Evolutionary conservation across 495 filamentous ascomycete species (phyloP), one percentile per base, ranked within the genome.

Genomic region (Lasiosphaeris hirsuta): DNA sequence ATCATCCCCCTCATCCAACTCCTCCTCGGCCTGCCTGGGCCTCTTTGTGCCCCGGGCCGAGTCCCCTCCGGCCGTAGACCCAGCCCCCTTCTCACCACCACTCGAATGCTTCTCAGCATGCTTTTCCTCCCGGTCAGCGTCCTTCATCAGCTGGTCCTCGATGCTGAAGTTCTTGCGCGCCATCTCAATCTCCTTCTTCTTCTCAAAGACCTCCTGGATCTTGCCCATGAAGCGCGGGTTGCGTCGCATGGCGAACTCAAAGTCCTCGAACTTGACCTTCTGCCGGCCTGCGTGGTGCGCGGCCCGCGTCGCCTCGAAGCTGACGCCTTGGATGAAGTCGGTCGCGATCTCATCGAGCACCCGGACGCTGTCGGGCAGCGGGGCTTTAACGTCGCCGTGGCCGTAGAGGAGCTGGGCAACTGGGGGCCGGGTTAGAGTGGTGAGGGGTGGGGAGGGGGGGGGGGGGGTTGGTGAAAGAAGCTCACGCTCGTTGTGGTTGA

Each of bases 191-290:
- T 86, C 82, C 65, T 86, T 84, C 58, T 92, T 87, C 81, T 88
- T 90, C 61, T 84, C 84, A 51, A 97, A 73, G 60, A 95, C 78
- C 70, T 96, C 91, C 75, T 90, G 84, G 54, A 97, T 89, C 73
- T 94, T 86, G 18, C 94, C 94, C 45, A 97, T 81, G 69, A 94
- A 92, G 62, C 81, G 76, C 18, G 89, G 85, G 64, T 97, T 94
- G 36, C 86, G 83, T 35, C 95, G 84, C 51, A 97, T 83, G 34
- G 89, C 89, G 66, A 94, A 97, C 66, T 92, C 89, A 78, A 97
- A 96, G 70, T 98, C 94, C 61, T 98, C 94, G 55, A 96, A 88
- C 67, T 98, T 98, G 75, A 97, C 89, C 74, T 98, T 98, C 64
- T 93, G 88, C 7, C 94, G 85, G 3, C 90, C 85, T 2, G 87